Percentiles rank a stretch among this genome's conserved stretches.
Conservation (phyloP, 1,284 basidiomycete species). For the Apiotrichum brassicae region DNA sequence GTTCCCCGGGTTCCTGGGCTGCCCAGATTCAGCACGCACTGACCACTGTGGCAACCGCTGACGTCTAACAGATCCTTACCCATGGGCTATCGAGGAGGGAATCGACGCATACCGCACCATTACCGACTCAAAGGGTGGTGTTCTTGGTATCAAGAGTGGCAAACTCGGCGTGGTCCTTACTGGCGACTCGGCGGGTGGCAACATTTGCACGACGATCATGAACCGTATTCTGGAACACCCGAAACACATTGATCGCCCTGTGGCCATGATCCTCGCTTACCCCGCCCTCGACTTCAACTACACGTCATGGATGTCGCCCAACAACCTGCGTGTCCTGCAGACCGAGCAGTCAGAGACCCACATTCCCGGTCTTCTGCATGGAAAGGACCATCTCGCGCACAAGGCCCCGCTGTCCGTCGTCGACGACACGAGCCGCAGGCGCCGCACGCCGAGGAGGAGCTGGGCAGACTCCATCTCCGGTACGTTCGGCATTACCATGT, state of each 20-base stretch:
- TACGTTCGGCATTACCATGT: conserved; percentile 22
- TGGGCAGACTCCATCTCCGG: conserved; percentile 49
- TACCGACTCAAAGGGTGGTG: conserved; percentile 68
- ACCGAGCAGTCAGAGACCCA: conserved; percentile 66
- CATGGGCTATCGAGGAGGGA: conserved; percentile 89
- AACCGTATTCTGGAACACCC: conserved; percentile 72
- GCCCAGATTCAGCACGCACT: no score
- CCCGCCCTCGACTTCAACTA: conserved; percentile 87
- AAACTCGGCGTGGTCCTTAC: conserved; percentile 68
- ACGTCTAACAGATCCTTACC: conserved; percentile 69
- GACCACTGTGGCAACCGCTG: not conserved
- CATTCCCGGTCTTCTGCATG: conserved; percentile 59
- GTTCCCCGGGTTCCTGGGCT: not conserved
- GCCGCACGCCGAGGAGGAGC: conserved; percentile 34
- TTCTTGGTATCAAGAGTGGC: conserved; percentile 68
- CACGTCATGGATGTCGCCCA: conserved; percentile 92
- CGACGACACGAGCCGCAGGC: conserved; percentile 51
- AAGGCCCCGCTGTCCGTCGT: conserved; percentile 83
- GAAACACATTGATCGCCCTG: conserved; percentile 54
- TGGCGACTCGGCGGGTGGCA: conserved; percentile 88
- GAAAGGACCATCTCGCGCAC: conserved; percentile 82
- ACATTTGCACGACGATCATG: conserved; percentile 73
- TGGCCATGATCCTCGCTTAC: conserved; percentile 71
- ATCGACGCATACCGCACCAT: conserved; percentile 82
- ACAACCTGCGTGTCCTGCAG: conserved; percentile 72